These are phyloP conservation scores for Drosera spatulata DNA, from an alignment of 179 eudicot genomes.

Conservation along the genomic window DNA sequence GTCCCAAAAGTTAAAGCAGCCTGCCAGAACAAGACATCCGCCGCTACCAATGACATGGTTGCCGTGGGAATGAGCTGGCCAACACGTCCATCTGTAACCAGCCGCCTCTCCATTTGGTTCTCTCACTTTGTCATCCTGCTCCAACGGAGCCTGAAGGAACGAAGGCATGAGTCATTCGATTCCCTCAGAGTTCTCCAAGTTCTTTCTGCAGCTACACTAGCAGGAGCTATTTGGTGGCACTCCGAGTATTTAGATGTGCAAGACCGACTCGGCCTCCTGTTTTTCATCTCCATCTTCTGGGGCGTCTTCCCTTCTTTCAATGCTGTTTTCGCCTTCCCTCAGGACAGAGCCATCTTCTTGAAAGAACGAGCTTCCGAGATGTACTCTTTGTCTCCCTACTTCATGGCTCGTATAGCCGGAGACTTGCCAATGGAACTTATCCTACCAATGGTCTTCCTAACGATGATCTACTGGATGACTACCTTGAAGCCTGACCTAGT, in stretches of 20 bases:
- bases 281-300: constrained; percentile 88
- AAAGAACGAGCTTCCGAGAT: constrained; percentile 89
- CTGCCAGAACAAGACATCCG: constrained; percentile 21
- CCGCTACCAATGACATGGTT: neutral
- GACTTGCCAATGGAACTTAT: constrained; percentile 94
- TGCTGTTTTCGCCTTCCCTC: constrained; percentile 89
- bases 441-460: constrained; percentile 55
- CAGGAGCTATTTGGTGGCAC: constrained; percentile 93
- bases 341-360: constrained; percentile 68
- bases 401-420: constrained; percentile 68
- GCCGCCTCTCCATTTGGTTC: constrained; percentile 33
- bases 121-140: constrained; percentile 58
- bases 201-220: constrained; percentile 50
- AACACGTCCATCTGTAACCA: constrained; percentile 5
- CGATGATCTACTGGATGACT: constrained; percentile 73
- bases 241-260: constrained; percentile 55
- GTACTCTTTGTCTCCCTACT: constrained; percentile 82
- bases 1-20: constrained; percentile 51
- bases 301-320: constrained; percentile 90
- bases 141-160: constrained; percentile 71
- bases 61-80: constrained; percentile 3
- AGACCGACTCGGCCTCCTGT: constrained; percentile 76
- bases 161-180: constrained; percentile 78
- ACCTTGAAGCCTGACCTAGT: constrained; percentile 47
- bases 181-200: constrained; percentile 80